phyloP scores from a whole-genome alignment of 192 early-diverging fungal species.

The Endogone sp. region DNA sequence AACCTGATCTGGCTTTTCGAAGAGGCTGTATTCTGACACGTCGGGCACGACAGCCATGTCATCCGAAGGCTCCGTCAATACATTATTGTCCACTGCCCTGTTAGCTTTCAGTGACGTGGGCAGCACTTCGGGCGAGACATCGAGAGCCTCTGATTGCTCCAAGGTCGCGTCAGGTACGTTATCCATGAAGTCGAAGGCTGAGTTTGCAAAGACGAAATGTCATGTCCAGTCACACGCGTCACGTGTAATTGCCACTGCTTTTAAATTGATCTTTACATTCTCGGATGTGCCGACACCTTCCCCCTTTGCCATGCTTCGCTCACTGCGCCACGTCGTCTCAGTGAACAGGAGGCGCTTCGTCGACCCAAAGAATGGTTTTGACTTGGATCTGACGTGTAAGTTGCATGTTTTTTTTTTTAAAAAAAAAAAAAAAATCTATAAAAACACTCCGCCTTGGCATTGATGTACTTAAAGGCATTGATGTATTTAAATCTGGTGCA shows the following conservation, averaged over 20 bases:
- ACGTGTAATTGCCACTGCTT: too few relatives aligned
- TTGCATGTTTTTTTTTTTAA: neutral
- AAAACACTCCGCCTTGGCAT: neutral
- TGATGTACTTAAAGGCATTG: neutral
- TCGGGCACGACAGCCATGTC: neutral
- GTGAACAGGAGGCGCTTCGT: conserved; percentile 31
- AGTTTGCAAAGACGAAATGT: too few relatives aligned
- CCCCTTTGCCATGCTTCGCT: conserved; percentile 17
- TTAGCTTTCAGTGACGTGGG: too few relatives aligned
- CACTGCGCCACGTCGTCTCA: conserved; percentile 14
- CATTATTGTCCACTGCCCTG: neutral
- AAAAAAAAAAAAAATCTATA: too few relatives aligned
- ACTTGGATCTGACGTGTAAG: conserved; percentile 43
- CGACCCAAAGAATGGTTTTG: conserved; percentile 20
- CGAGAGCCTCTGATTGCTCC: too few relatives aligned
- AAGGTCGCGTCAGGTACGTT: too few relatives aligned
- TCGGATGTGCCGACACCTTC: neutral
- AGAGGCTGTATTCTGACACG: too few relatives aligned
- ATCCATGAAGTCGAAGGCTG: too few relatives aligned
- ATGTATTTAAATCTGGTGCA: neutral
- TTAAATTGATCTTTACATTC: neutral
- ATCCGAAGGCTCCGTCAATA: neutral
- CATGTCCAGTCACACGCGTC: too few relatives aligned
- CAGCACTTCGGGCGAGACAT: too few relatives aligned
- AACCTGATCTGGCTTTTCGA: too few relatives aligned